These are phyloP conservation scores for Hagleromyces aurorensis DNA, from an alignment of 805 yeast genomes.

Conservation along the genomic window DNA sequence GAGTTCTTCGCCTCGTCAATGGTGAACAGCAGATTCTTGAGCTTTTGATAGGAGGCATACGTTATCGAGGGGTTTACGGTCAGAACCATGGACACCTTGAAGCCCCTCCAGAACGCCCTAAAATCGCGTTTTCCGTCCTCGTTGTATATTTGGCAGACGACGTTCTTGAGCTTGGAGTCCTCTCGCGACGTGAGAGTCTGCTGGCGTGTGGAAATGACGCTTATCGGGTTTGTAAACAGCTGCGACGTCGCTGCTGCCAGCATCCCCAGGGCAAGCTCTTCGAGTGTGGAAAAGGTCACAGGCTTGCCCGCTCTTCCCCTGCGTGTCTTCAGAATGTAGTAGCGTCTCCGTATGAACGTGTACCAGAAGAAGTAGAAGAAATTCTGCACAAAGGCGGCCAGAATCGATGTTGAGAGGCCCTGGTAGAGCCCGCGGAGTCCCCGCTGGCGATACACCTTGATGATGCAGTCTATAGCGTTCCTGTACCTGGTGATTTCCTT, in stretches of 20 bases:
- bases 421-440: conserved; percentile 66
- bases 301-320: conserved; percentile 1
- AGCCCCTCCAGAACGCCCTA: conserved; percentile 73
- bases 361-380: conserved; percentile 88
- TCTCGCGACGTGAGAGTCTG: conserved; percentile 41
- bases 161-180: conserved; percentile 23
- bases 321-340: conserved; percentile 28
- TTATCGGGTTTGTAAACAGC: conserved; percentile 71
- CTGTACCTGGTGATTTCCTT: conserved; percentile 36
- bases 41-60: conserved; percentile 69
- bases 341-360: conserved; percentile 55
- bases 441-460: conserved; percentile 44
- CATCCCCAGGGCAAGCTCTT: conserved; percentile 69
- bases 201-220: conserved; percentile 61
- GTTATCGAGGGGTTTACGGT: conserved; percentile 83
- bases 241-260: conserved; percentile 79
- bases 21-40: conserved; percentile 44
- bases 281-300: conserved; percentile 37
- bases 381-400: conserved; percentile 69
- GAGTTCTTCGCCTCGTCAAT: conserved; percentile 24
- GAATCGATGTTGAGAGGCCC: conserved; percentile 58
- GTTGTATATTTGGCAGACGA: conserved; percentile 39
- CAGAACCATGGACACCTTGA: conserved; percentile 69
- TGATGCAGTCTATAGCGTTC: conserved; percentile 55
- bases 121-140: conserved; percentile 56